Percentiles rank a stretch among this genome's conserved stretches.
phyloP scores from a whole-genome alignment of 495 filamentous ascomycete genomes.

The Neurospora sp. region DNA sequence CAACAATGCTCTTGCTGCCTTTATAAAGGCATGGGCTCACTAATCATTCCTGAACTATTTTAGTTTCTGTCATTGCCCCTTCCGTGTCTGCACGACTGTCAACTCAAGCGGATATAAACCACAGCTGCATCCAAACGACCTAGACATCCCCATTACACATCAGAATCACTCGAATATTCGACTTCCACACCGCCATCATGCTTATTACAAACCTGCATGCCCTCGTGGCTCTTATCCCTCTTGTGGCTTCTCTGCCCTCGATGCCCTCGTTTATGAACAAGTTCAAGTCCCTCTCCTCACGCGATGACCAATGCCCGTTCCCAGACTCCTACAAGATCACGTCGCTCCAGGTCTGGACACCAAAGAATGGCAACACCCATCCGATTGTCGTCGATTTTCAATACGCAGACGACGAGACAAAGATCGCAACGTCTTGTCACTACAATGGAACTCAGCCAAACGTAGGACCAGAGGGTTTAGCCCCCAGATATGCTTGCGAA shows the following conservation, averaged over 20 bases:
- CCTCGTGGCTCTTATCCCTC: slow-evolving; percentile 4
- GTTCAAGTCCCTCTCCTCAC: neutral
- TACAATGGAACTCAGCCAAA: slow-evolving; percentile 19
- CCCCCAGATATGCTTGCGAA: slow-evolving; percentile 19
- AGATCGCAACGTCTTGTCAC: slow-evolving; percentile 17
- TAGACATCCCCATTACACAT: neutral
- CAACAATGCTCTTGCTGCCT: neutral
- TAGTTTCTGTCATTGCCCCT: neutral
- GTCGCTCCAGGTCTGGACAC: slow-evolving; percentile 14
- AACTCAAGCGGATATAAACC: neutral
- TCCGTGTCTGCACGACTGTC: neutral
- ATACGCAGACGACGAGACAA: slow-evolving; percentile 15
- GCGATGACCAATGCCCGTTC: slow-evolving; percentile 11
- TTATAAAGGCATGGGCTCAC: neutral
- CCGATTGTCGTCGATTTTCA: slow-evolving; percentile 10
- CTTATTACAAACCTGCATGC: slow-evolving; percentile 1
- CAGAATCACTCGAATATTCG: neutral
- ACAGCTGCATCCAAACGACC: neutral
- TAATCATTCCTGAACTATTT: neutral
- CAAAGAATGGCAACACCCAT: slow-evolving; percentile 7
- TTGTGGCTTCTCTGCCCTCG: slow-evolving; percentile 4
- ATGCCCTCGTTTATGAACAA: slow-evolving; percentile 2
- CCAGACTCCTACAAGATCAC: slow-evolving; percentile 14
- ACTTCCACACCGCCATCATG: neutral
- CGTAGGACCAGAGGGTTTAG: slow-evolving; percentile 9